phyloP scores from a whole-genome alignment of 2,329 filamentous ascomycete species.

The Botrytis aclada region DNA sequence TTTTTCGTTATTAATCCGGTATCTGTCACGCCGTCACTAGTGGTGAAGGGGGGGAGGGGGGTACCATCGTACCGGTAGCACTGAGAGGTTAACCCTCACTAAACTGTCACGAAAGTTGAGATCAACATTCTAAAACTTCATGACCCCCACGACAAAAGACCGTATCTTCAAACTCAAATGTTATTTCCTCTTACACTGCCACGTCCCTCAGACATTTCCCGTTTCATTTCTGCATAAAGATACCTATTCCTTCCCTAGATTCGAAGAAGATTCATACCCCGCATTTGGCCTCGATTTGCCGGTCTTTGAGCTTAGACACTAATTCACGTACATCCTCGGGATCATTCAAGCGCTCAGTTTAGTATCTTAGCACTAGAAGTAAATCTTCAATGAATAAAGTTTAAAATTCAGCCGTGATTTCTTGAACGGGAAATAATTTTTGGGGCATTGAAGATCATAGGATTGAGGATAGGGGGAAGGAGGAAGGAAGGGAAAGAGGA shows the following conservation, averaged over 20 bases:
- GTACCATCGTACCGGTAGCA: background rate
- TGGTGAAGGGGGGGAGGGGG: background rate
- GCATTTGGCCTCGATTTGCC: background rate
- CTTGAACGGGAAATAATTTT: background rate
- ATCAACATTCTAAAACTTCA: background rate
- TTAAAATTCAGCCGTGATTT: background rate
- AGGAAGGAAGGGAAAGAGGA: background rate
- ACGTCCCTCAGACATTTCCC: too few relatives aligned
- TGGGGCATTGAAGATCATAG: background rate
- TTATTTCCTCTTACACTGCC: background rate
- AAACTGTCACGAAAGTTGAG: background rate
- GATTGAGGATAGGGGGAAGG: background rate
- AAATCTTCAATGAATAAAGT: background rate
- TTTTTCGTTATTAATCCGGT: background rate
- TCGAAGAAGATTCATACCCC: background rate
- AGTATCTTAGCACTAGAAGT: background rate
- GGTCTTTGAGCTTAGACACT: background rate
- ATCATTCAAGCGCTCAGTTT: background rate
- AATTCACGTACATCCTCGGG: background rate
- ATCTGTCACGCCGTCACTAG: background rate
- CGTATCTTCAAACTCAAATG: background rate
- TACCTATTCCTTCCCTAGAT: background rate
- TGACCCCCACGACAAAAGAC: background rate
- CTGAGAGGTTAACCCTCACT: background rate
- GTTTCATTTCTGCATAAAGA: background rate